Base-by-base conservation (phyloP, 2,329 filamentous ascomycete genomes). In the Westerdykella ornata region DNA sequence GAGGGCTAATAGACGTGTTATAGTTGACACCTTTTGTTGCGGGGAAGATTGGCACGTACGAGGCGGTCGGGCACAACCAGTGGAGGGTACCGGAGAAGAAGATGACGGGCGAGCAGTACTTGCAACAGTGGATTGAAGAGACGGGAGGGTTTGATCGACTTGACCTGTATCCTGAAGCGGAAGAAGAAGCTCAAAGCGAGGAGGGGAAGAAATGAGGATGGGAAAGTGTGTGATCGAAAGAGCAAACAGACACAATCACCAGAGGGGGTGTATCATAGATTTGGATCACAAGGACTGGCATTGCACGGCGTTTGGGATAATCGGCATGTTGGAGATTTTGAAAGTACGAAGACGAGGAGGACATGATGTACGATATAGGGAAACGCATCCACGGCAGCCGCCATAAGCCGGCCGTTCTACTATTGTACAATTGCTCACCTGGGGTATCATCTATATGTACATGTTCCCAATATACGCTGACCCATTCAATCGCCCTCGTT, bases 1-100 rank as follows among this genome's bases (percentile, higher is more conserved):
- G 52, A 45, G 46, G 14, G 28, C n/a, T 43, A 37, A 34, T 28
- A 49, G 19, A 22, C 3, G 3, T 32, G 37, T 30, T 8, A 5
- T 19, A 92, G 86, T 76, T 94, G 58, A 87, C 82, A 2, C 87
- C 87, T 1, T 94, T 90, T 56, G 84, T 92, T 38, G 79, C 80
- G 43, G 71, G 72, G 37, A 75, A 75, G 46, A 71, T 88, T 42
- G 68, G 72, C 48, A 66, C 69, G 30, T 49, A 51, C 14, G 43
- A 51, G 19, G 33, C 37, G 5, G 43, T 52, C 4, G 14, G 38
- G 18, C 15, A 18, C 18, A 34, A 16, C 31, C 34, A 37, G 29
- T 26, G 29, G 1, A 52, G 56, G 30, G 45, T 48, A 15, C 54
- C 60, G 22, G 48, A 49, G 22, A 55, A 59, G 46, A 49, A 46